Percentiles rank a stretch among this genome's conserved stretches.
Evolutionary conservation across 2,329 filamentous ascomycete species (phyloP).

Genomic region (Monilinia fructicola): DNA sequence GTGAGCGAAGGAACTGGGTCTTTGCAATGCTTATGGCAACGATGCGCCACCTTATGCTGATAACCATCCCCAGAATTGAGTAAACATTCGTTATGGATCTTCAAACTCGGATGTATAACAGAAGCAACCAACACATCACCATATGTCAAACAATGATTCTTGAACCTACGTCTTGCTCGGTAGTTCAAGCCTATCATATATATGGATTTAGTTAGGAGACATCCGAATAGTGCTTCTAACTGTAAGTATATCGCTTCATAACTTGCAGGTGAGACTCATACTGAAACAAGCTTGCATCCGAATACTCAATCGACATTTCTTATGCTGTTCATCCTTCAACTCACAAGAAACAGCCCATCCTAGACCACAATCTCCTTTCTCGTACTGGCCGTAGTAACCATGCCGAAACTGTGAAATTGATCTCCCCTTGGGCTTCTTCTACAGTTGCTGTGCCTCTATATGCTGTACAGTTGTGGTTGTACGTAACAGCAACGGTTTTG

Average conservation of each 20-base stretch:
- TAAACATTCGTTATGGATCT: conserved; percentile 33
- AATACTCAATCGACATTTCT: conserved; percentile 30
- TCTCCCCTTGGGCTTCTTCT: not conserved
- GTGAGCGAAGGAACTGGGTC: conserved; percentile 26
- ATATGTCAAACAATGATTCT: conserved; percentile 30
- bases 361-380: conserved; percentile 19
- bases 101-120: conserved; percentile 30
- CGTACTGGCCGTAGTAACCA: not conserved
- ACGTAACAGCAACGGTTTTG: conserved; percentile 24
- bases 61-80: conserved; percentile 34
- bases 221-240: conserved; percentile 24
- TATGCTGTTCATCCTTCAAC: conserved; percentile 17
- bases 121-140: conserved; percentile 33
- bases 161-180: conserved; percentile 24
- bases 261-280: not conserved
- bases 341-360: conserved; percentile 4
- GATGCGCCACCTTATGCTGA: conserved; percentile 26
- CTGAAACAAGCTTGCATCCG: conserved; percentile 33
- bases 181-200: conserved; percentile 33
- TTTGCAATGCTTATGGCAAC: conserved; percentile 34
- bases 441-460: conserved; percentile 13
- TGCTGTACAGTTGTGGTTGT: conserved; percentile 24
- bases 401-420: not conserved
- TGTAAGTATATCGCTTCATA: not conserved
- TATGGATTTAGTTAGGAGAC: conserved; percentile 30